A percentile compares a stretch with the other conserved stretches of the same genome.
phyloP scores from a whole-genome alignment of 371 early-diverging fungal species.

The Mortierella polycephala region DNA sequence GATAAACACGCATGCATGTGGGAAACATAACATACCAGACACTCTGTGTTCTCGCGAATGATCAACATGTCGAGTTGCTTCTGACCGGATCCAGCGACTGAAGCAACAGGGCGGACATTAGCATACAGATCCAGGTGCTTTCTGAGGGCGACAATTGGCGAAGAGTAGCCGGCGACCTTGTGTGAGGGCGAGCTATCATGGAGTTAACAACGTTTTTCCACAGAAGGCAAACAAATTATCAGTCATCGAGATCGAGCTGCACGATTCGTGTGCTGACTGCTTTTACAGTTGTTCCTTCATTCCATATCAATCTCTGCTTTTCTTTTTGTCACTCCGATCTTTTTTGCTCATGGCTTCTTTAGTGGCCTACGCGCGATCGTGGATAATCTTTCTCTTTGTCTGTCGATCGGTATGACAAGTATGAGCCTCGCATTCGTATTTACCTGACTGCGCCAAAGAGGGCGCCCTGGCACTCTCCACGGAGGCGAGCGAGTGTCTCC shows the following conservation, averaged over 20 bases:
- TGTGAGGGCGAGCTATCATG: constrained; percentile 89
- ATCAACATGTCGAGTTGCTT: constrained; percentile 92
- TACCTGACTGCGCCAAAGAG: constrained; percentile 96
- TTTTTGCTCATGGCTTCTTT: too few relatives aligned
- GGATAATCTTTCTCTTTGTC: too few relatives aligned
- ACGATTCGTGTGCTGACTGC: too few relatives aligned
- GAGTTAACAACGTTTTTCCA: too few relatives aligned
- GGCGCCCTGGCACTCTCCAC: constrained; percentile 89
- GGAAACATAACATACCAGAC: constrained; percentile 88
- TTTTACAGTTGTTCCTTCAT: too few relatives aligned
- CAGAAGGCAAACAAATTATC: too few relatives aligned
- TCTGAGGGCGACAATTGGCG: constrained; percentile 93
- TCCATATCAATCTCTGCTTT: too few relatives aligned
- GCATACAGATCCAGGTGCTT: constrained; percentile 94
- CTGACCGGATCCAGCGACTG: constrained; percentile 71
- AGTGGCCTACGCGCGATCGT: too few relatives aligned
- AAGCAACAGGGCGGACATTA: constrained; percentile 91
- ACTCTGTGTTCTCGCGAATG: constrained; percentile 97
- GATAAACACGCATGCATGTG: too few relatives aligned
- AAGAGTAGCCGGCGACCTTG: constrained; percentile 96
- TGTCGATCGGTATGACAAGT: too few relatives aligned
- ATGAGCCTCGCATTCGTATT: background rate
- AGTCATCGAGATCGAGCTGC: too few relatives aligned
- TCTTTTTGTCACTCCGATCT: too few relatives aligned
- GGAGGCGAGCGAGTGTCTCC: constrained; percentile 81